Evolutionary conservation across 108 stramenopile genomes (phyloP), one percentile per base, ranked within the genome.

Genomic region (Aurantiochytrium sp.): DNA sequence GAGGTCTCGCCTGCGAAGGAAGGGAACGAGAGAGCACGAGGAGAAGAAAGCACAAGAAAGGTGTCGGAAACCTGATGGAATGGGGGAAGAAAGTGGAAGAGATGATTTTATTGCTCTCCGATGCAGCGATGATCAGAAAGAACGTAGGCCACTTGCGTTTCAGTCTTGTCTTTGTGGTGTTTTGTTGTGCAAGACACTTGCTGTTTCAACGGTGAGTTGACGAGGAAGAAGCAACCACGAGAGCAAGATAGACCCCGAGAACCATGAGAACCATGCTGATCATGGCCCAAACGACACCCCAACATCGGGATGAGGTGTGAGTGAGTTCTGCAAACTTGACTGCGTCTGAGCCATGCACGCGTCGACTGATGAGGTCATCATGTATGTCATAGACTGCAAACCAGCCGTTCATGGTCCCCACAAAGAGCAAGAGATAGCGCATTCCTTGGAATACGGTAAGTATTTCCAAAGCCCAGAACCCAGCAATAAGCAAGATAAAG

Each of bases 341-440:
- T 12, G 76, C 76, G 28, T 83, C 76, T 43, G 49, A 53, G 1
- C 51, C 76, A 23, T 83, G 19, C 19, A 53, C 5, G 51, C 76
- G 76, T 12, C 76, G 45, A 35, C 76, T 83, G 51, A 83, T 83
- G 10, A 83, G 51, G 51, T 83, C 76, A 23, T 83, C 76, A 45
- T 83, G 51, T 45, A 47, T 53, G 51, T 83, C 76, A 53, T 83
- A 83, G 10, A 83, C 28, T 0, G 76, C 45, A 53, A 83, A 83
- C 76, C 45, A 83, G n/a, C 76, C 45, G 28, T 47, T 53, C 76
- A 83, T 83, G 12, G 51, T 53, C 10, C 76, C 76, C 1, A 83
- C 49, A 4, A 83, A 83, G 49, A 83, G 51, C 76, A 83, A 53
- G 51, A 83, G 76, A 83, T 83, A 83, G n/a, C 28, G 76, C 45